Conservation (phyloP, 2,329 filamentous ascomycete species). For the Knufia petricola region DNA sequence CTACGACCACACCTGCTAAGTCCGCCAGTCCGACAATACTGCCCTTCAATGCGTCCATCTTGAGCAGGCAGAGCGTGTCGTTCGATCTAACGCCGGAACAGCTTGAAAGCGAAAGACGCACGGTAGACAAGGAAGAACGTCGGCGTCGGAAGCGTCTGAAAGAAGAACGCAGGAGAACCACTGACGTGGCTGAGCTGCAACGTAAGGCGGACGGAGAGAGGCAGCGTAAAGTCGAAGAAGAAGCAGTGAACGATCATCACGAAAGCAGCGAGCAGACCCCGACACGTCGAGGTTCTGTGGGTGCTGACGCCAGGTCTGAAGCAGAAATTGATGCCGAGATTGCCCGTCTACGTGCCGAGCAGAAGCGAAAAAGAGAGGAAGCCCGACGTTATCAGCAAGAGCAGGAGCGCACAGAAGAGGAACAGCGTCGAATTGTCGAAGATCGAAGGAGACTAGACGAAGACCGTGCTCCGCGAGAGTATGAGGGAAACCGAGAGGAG, state of each 20-base stretch:
- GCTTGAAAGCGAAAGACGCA: slow-evolving; percentile 35
- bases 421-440: slow-evolving; percentile 19
- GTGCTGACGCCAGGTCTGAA: slow-evolving; percentile 10
- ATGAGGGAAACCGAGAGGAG: not conserved
- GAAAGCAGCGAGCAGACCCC: slow-evolving; percentile 1
- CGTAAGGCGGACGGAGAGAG: slow-evolving; percentile 9
- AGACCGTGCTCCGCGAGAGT: not conserved
- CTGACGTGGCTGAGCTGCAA: slow-evolving; percentile 10
- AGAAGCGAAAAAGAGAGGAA: slow-evolving; percentile 14
- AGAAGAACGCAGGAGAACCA: slow-evolving; percentile 16
- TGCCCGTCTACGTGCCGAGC: slow-evolving; percentile 18
- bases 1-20: slow-evolving; percentile 4
- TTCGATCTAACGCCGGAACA: slow-evolving; percentile 51
- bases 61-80: slow-evolving; percentile 46
- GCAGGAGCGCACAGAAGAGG: slow-evolving; percentile 21
- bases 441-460: not conserved
- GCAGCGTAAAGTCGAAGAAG: not conserved
- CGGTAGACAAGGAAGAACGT: slow-evolving; percentile 24
- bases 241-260: not conserved
- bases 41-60: slow-evolving; percentile 33
- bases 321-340: slow-evolving; percentile 22
- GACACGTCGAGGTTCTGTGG: slow-evolving; percentile 7
- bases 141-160: slow-evolving; percentile 21
- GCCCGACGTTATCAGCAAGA: slow-evolving; percentile 7
- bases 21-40: slow-evolving; percentile 22